These are phyloP conservation scores for Sphagnurus paluster DNA, from an alignment of 1,284 basidiomycete species.

Conservation along the genomic window DNA sequence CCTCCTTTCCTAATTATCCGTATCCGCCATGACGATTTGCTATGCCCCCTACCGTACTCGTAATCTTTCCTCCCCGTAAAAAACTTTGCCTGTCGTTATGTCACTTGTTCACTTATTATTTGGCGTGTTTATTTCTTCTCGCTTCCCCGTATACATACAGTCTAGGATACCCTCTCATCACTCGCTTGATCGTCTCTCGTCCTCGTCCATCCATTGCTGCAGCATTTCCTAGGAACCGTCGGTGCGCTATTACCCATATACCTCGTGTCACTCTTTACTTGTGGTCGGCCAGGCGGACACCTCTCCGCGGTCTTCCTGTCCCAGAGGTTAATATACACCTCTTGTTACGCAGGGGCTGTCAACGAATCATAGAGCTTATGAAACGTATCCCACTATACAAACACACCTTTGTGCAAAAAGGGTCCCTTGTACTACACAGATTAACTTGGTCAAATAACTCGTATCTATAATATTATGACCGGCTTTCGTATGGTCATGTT, in stretches of 20 bases:
- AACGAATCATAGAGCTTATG: no score
- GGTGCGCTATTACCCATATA: slow-evolving; percentile 15
- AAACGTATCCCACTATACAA: no score
- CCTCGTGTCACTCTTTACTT: slow-evolving; percentile 15
- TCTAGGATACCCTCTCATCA: slow-evolving; percentile 23
- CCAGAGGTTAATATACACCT: slow-evolving; percentile 9
- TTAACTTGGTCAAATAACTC: no score
- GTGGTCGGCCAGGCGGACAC: neutral
- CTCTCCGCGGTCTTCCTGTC: neutral
- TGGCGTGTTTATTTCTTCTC: slow-evolving; percentile 18
- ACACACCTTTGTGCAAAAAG: no score
- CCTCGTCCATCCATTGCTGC: slow-evolving; percentile 5
- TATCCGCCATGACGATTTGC: slow-evolving; percentile 13
- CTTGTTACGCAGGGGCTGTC: neutral
- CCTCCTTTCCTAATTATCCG: slow-evolving; percentile 4
- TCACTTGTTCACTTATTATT: slow-evolving; percentile 15
- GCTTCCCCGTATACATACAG: slow-evolving; percentile 15
- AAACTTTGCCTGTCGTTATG: slow-evolving; percentile 12
- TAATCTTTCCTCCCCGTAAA: slow-evolving; percentile 6
- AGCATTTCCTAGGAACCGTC: slow-evolving; percentile 14
- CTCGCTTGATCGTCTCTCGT: no score
- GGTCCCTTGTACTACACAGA: no score
- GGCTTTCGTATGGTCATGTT: no score
- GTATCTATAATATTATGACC: no score
- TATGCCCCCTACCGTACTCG: slow-evolving; percentile 1